phyloP scores from a whole-genome alignment of 2,329 filamentous ascomycete genomes.

The Aspergillus sp. region DNA sequence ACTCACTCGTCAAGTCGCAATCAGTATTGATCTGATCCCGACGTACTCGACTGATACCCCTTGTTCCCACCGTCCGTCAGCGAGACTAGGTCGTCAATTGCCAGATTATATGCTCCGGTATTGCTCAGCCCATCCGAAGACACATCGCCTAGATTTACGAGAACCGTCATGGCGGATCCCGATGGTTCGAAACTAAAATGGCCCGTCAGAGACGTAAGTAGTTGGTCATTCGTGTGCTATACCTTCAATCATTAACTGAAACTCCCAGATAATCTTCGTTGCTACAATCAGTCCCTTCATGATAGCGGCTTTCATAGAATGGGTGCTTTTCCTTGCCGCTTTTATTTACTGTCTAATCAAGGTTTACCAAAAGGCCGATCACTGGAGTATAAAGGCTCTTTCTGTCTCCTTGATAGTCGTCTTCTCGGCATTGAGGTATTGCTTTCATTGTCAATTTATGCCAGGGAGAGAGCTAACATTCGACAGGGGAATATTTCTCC shows the following conservation, averaged over 20 bases:
- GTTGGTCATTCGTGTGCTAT: not conserved
- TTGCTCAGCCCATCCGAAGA: not conserved
- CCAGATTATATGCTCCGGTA: not conserved
- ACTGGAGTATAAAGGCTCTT: conserved; percentile 77
- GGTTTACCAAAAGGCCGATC: conserved; percentile 84
- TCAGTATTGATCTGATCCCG: not conserved
- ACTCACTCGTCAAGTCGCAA: not conserved
- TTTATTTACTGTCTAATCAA: conserved; percentile 90
- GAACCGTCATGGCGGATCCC: conserved; percentile 2
- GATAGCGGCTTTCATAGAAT: conserved; percentile 83
- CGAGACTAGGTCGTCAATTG: not conserved
- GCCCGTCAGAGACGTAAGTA: conserved; percentile 40
- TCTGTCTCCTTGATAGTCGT: conserved; percentile 71
- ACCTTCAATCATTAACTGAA: not conserved
- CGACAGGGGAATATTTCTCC: conserved; percentile 75
- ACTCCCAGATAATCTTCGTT: conserved; percentile 75
- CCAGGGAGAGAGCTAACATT: not conserved
- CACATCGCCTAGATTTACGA: not conserved
- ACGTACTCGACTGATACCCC: not conserved
- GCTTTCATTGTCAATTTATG: not conserved
- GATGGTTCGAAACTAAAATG: conserved; percentile 21
- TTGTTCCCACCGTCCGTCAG: not conserved
- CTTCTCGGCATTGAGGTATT: conserved; percentile 75
- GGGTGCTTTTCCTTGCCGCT: conserved; percentile 91
- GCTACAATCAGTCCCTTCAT: conserved; percentile 78